Evolutionary conservation across 2,329 filamentous ascomycete genomes (phyloP), one percentile per base, ranked within the genome.

Genomic region (Daldinia sp.): DNA sequence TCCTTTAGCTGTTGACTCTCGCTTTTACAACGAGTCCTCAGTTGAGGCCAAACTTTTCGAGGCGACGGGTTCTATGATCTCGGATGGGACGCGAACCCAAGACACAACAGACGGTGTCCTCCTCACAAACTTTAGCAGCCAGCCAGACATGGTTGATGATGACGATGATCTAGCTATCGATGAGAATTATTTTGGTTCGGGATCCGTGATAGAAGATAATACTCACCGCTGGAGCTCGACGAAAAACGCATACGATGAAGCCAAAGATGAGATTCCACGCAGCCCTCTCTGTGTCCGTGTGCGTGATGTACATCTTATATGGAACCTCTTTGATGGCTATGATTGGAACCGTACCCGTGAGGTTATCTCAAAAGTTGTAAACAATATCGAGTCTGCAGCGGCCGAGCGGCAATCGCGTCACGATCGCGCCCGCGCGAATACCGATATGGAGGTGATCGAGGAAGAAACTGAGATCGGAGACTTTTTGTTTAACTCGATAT

Each of bases 401-500:
- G 89, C 91, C 53, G 93, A 98, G 77, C 89, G 91, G 63, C 88
- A 89, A 65, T 83, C 88, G 26, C 85, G 87, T 46, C 80, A 83
- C 50, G 85, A 87, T 5, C 88, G 88, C 60, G 82, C 87, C 67
- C 84, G 86, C 60, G 82, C 86, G 7, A 84, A 87, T 60, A 76
- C 81, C 78, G 88, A 79, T 75, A 92, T 90, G 60, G 90, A 90
- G 39, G 90, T 95, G 26, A 87, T 91, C 23, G 92, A 97, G 55
- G 92, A 94, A 48, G 92, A 94, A 79, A 93, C 90, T 12, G 92
- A 92, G 5, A 97, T 98, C 79, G 94, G 93, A 5, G 97, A 99
- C 78, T 97, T 97, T 74, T 85, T 99, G 15, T 99, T 99, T 86
- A 98, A 99, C 78, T 99, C 96, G 0, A 97, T 99, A 61, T 99